Percentiles rank a stretch among this genome's conserved stretches.
Evolutionary conservation across 305 asterid species (phyloP).

Genomic region (Fraxinus velutina): DNA sequence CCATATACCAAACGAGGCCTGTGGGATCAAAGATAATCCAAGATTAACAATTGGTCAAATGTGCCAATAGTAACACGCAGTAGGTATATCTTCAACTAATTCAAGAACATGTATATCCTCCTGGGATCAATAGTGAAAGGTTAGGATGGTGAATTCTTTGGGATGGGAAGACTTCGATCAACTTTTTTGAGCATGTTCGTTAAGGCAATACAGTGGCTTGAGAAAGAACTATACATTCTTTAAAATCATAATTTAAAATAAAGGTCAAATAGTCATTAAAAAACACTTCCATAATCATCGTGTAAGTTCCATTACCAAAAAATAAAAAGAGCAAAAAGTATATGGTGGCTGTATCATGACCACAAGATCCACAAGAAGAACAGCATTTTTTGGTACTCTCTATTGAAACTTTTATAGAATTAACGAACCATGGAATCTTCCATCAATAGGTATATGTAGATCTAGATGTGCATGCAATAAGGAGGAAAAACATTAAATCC

Average conservation of each 20-base stretch:
- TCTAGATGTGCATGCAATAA: not conserved
- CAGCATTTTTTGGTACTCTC: not conserved
- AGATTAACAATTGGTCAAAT: not conserved
- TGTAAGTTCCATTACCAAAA: not conserved
- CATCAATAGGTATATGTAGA: not conserved
- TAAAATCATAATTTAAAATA: not conserved
- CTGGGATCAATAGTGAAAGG: not conserved
- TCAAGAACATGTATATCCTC: not conserved
- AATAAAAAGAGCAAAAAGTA: not conserved
- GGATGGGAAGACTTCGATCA: not conserved
- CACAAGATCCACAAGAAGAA: not conserved
- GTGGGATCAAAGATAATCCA: not conserved
- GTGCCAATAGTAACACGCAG: not conserved
- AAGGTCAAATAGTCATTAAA: not conserved
- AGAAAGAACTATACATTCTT: not conserved
- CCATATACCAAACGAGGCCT: not conserved
- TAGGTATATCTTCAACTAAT: not conserved
- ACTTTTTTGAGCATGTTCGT: not conserved
- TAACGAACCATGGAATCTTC: not conserved
- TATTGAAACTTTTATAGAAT: not conserved
- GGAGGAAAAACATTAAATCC: not conserved
- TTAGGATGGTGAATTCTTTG: not conserved
- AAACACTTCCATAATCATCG: not conserved
- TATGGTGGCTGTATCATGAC: not conserved
- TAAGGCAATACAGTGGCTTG: not conserved